Base-by-base conservation (phyloP, 306 rosid genomes). In the Psophocarpus tetragonolobus region DNA sequence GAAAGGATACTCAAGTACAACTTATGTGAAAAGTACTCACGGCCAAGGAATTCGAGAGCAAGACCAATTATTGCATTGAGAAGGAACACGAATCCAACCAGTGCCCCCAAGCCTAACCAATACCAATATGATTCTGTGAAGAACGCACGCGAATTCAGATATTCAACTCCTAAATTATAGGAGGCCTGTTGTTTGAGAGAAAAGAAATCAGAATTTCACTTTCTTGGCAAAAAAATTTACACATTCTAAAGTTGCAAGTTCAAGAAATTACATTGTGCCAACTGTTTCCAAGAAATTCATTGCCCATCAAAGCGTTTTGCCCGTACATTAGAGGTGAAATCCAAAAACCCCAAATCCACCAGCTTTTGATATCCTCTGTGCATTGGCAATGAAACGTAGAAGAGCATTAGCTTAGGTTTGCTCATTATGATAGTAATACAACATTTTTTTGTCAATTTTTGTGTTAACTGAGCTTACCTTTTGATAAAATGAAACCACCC, bases 271-370 rank as follows among this genome's bases (percentile, higher is more conserved):
- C 85, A 4, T 82, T 82, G 65, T 66, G 80, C 90, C 90, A 87
- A 47, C n/a, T 73, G 71, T 77, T 29, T 24, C 84, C 88, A 62
- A 86, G 87, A 74, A 80, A 88, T 73, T 88, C 92, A 58, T 88
- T 88, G 33, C 38, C 85, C 32, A 61, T 54, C 51, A 88, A 10
- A 27, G 86, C 92, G 77, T 75, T 80, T 65, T 86, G 90, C n/a
- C 86, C 88, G 47, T 86, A 88, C 87, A 78, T 86, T 26, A 88
- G 32, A 23, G 92, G 92, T 51, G 92, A 88, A n/a, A 75, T 56
- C 89, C 88, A 88, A 80, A 50, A 86, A 60, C 86, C 92, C 88
- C 92, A 88, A 54, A 84, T 82, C 86, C 88, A 82, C 92, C 92
- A 88, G 8, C 41, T 30, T 68, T 86, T 87, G 69, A 88, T 74